A percentile compares a stretch with the other conserved stretches of the same genome.
phyloP scores from a whole-genome alignment of 2,329 filamentous ascomycete species.

The Alternaria brassicae region DNA sequence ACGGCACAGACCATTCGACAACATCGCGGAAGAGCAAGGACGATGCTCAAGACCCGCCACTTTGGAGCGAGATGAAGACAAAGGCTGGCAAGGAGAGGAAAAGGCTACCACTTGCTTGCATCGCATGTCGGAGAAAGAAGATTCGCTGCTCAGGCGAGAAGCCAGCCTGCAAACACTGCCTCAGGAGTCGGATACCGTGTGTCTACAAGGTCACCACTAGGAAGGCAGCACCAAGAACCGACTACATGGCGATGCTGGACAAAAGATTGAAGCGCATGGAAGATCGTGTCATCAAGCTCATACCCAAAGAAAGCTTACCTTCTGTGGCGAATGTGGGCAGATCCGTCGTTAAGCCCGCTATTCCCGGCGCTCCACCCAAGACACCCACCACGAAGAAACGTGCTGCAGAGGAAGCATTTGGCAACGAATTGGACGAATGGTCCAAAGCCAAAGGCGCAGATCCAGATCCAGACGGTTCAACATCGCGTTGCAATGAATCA shows the following conservation, averaged over 20 bases:
- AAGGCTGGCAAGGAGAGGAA: slow-evolving; percentile 94
- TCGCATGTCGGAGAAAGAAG: slow-evolving; percentile 95
- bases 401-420: slow-evolving; percentile 85
- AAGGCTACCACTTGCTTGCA: slow-evolving; percentile 88
- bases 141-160: slow-evolving; percentile 98
- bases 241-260: slow-evolving; percentile 99
- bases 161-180: slow-evolving; percentile 94
- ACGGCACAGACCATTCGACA: slow-evolving; percentile 33
- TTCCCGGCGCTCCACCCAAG: slow-evolving; percentile 64
- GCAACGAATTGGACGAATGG: slow-evolving; percentile 81
- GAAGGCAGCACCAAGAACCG: slow-evolving; percentile 91
- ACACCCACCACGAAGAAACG: slow-evolving; percentile 74
- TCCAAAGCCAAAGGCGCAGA: slow-evolving; percentile 65
- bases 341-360: slow-evolving; percentile 83
- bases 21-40: slow-evolving; percentile 41
- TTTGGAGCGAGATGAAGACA: slow-evolving; percentile 62
- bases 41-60: slow-evolving; percentile 46
- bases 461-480: slow-evolving; percentile 60
- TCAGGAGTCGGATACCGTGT: slow-evolving; percentile 90
- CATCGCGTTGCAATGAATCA: slow-evolving; percentile 56
- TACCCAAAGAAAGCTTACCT: slow-evolving; percentile 84
- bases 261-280: slow-evolving; percentile 97
- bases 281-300: slow-evolving; percentile 93
- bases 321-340: slow-evolving; percentile 72
- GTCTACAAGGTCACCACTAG: slow-evolving; percentile 97